A percentile compares a stretch with the other conserved stretches of the same genome.
phyloP scores from a whole-genome alignment of 768 basidiomycete genomes.

The Psilocybe azurescens region DNA sequence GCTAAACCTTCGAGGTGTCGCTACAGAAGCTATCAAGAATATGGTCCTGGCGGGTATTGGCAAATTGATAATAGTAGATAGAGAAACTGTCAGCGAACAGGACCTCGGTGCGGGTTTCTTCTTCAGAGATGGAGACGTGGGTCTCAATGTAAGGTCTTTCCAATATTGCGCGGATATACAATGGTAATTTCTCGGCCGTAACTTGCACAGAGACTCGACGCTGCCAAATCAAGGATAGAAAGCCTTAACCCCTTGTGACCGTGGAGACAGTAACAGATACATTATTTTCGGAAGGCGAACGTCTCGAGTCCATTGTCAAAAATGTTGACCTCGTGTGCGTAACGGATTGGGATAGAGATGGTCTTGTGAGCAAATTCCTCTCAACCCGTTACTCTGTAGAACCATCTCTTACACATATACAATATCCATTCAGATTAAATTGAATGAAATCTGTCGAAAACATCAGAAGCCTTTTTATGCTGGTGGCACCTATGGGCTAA shows the following conservation, averaged over 20 bases:
- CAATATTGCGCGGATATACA: constrained; percentile 36
- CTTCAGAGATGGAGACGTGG: constrained; percentile 92
- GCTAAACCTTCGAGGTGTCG: constrained; percentile 77
- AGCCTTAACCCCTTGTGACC: constrained; percentile 88
- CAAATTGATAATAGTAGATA: constrained; percentile 83
- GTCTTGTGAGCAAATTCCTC: constrained; percentile 60
- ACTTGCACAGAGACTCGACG: constrained; percentile 74
- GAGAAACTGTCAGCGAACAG: constrained; percentile 73
- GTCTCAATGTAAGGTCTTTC: constrained; percentile 70
- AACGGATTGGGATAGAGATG: constrained; percentile 76
- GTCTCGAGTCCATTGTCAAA: constrained; percentile 63
- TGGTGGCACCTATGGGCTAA: constrained; percentile 89
- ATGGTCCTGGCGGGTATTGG: constrained; percentile 97
- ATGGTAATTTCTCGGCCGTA: constrained; percentile 44
- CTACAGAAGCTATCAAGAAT: constrained; percentile 96
- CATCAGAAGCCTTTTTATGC: constrained; percentile 83
- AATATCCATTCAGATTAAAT: constrained; percentile 55
- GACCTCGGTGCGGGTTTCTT: constrained; percentile 95
- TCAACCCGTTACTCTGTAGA: constrained; percentile 2
- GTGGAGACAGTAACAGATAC: constrained; percentile 70
- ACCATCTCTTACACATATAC: constrained; percentile 11
- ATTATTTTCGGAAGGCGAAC: constrained; percentile 51
- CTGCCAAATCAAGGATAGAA: constrained; percentile 84
- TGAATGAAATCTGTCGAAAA: constrained; percentile 83
- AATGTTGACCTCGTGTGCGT: constrained; percentile 86